Percentiles rank a stretch among this genome's conserved stretches.
Evolutionary conservation across 2,329 filamentous ascomycete species (phyloP).

Genomic region (Fusarium sp.): DNA sequence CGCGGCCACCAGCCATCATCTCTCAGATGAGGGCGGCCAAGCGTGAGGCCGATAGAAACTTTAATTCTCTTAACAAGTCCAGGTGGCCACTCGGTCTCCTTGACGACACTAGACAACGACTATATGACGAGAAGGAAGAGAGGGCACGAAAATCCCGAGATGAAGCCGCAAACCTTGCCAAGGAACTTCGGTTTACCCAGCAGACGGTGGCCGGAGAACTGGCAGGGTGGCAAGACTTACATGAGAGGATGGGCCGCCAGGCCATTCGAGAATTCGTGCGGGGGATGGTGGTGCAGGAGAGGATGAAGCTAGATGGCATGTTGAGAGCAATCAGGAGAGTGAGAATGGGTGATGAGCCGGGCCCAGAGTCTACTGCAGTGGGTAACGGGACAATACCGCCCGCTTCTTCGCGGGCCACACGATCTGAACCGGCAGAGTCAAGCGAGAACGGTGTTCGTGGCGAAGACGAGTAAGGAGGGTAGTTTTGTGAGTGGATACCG

Average conservation of each 20-base stretch:
- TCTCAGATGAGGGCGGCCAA: constrained; percentile 79
- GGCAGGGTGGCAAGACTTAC: constrained; percentile 92
- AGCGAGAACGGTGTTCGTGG: constrained; percentile 33
- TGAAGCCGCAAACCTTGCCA: constrained; percentile 80
- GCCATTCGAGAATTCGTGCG: constrained; percentile 82
- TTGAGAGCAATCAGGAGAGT: constrained; percentile 80
- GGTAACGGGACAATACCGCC: constrained; percentile 37
- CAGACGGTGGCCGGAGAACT: constrained; percentile 92
- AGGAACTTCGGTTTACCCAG: constrained; percentile 90
- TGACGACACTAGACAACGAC: constrained; percentile 86
- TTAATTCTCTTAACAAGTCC: constrained; percentile 79
- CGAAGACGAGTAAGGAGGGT: constrained; percentile 34
- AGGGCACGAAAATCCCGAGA: constrained; percentile 77
- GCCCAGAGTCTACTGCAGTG: constrained; percentile 15
- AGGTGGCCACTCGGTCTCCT: constrained; percentile 85
- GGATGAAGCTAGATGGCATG: constrained; percentile 83
- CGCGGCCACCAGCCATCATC: constrained; percentile 83
- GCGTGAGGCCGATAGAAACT: constrained; percentile 82
- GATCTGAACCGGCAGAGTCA: constrained; percentile 35
- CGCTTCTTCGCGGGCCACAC: constrained; percentile 27
- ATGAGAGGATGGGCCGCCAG: constrained; percentile 80
- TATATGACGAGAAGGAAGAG: constrained; percentile 87
- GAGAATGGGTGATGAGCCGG: constrained; percentile 44
- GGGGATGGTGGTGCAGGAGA: constrained; percentile 84
- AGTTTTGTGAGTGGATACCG: constrained; percentile 34